Base-by-base conservation (phyloP, 805 yeast genomes). In the Saccharomycopsis vini region DNA sequence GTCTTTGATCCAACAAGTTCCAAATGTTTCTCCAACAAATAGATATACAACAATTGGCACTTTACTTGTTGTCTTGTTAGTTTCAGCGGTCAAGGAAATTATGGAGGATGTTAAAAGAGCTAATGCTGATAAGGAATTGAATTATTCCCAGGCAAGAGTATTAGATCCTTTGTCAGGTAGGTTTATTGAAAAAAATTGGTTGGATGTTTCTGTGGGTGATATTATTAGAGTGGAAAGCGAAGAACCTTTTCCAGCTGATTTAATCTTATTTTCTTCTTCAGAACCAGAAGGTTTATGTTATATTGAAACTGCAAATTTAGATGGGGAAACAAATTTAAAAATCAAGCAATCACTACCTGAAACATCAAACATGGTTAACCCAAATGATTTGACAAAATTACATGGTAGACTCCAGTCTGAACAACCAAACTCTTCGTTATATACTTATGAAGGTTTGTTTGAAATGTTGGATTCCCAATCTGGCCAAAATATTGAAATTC, bases 201-300 rank as follows among this genome's bases (percentile, higher is more conserved):
- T 86, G 50, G 77, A 85, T 46, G 83, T 92, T 19, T 67, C 75
- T 35, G 97, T 90, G 2, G 99, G 99, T 36, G 97, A 92, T 56
- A 77, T 92, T 9, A 84, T 92, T 2, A 75, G 76, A 47, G 88
- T 94, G 3, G 74, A 72, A 45, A 84, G 86, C 35, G 97, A 87
- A 55, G 94, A 90, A 50, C 81, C 95, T 0, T 74, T 92, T 45
- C 99, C 99, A 0, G 97, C 98, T 0, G 99, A 92, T 66, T 56
- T 92, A 44, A 69, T 90, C 15, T 62, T 94, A 15, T 59, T 92
- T 28, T 78, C 92, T 20, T 87, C 97, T 0, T 90, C 97, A 0
- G 99, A 92, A 61, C 99, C 99, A 0, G 97, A 90, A 62, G 99
- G 98, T 2, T 69, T 92, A 49, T 94, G 98, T 61, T 92, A 92